phyloP scores from a whole-genome alignment of 176 grass and related monocot species.

The Dendrocalamus sinicus region DNA sequence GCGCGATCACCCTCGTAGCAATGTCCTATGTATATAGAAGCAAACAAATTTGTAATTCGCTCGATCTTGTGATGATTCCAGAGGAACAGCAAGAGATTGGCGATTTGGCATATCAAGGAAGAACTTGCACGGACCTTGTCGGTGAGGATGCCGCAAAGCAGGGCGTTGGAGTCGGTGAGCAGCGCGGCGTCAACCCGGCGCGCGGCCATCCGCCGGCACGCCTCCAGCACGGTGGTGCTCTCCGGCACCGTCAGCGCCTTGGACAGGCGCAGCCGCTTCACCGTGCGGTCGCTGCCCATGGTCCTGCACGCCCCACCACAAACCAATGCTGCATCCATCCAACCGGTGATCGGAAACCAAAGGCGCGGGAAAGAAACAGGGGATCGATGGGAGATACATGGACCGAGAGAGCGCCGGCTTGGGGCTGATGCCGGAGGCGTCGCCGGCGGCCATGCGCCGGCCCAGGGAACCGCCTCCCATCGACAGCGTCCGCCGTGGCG shows the following conservation, averaged over 20 bases:
- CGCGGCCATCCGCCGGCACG: constrained; percentile 68
- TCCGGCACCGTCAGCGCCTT: constrained; percentile 85
- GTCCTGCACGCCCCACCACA: constrained; percentile 38
- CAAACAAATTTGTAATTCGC: neutral
- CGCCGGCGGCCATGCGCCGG: neutral
- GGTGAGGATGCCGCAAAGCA: constrained; percentile 85
- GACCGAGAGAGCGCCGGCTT: constrained; percentile 47
- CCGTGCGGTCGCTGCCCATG: constrained; percentile 65
- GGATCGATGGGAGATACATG: constrained; percentile 11
- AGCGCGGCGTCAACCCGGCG: constrained; percentile 68
- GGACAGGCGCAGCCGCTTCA: constrained; percentile 72
- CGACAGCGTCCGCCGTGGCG: constrained; percentile 44
- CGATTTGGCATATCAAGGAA: neutral
- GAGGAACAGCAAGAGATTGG: too few relatives aligned
- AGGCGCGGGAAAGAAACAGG: neutral
- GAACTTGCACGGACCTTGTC: constrained; percentile 49
- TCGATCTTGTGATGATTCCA: too few relatives aligned
- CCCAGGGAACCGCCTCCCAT: constrained; percentile 31
- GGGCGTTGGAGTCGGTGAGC: constrained; percentile 74
- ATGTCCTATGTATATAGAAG: constrained; percentile 43
- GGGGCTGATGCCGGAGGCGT: constrained; percentile 9
- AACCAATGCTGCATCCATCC: neutral
- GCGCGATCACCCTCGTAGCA: constrained; percentile 56
- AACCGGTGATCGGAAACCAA: neutral
- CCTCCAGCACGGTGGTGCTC: constrained; percentile 70